A percentile compares a stretch with the other conserved stretches of the same genome.
These are phyloP conservation scores for Phaseolus coccineus DNA, from an alignment of 331 rosid genomes.

Conservation along the genomic window DNA sequence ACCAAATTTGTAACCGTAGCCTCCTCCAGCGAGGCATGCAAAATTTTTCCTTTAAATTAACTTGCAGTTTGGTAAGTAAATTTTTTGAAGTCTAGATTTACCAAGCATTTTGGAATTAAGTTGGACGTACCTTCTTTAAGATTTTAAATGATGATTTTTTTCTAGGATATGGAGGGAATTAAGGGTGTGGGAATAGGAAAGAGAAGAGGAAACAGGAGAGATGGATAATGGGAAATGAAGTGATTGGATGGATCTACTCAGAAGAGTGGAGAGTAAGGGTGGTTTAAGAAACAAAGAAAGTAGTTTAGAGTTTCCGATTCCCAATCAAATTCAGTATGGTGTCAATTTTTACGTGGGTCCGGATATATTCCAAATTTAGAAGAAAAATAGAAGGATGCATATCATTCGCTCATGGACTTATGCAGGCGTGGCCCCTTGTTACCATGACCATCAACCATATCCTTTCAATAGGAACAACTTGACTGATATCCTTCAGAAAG, in stretches of 20 bases:
- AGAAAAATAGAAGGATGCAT: conserved; percentile 38
- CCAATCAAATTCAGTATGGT: conserved; percentile 25
- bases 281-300: neutral
- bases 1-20: conserved; percentile 38
- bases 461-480: conserved; percentile 44
- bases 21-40: conserved; percentile 40
- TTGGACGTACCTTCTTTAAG: neutral
- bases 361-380: conserved; percentile 43
- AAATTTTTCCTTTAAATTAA: conserved; percentile 3
- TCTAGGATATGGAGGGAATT: conserved; percentile 10
- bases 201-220: too few relatives aligned
- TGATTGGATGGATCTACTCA: neutral
- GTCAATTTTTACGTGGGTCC: conserved; percentile 45
- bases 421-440: conserved; percentile 42
- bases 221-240: neutral
- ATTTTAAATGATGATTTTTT: conserved; percentile 3
- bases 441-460: conserved; percentile 40
- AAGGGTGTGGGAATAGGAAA: neutral
- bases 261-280: conserved; percentile 22
- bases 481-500: conserved; percentile 28
- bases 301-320: conserved; percentile 14
- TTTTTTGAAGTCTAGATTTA: neutral
- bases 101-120: conserved; percentile 9
- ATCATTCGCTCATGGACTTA: conserved; percentile 30
- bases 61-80: conserved; percentile 3